Percentiles rank a stretch among this genome's conserved stretches.
Conservation (phyloP, 1,284 basidiomycete genomes). For the Pascua guehoae region DNA sequence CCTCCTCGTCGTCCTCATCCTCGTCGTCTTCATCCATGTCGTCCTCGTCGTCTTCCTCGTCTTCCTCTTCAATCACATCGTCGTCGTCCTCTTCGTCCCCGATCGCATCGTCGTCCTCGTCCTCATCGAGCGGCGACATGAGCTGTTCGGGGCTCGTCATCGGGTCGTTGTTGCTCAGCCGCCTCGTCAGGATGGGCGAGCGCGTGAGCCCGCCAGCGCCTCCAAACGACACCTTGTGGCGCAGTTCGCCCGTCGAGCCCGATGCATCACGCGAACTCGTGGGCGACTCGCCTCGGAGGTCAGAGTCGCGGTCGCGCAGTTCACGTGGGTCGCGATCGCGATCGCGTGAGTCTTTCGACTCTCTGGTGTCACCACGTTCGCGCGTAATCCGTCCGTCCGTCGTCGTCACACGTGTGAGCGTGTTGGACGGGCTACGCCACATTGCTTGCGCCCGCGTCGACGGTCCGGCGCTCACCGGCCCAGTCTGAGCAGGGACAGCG, state of each 20-base stretch:
- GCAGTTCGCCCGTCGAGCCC: background rate
- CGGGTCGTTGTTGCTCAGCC: background rate
- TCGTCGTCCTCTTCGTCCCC: slow-evolving; percentile 31
- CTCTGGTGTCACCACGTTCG: background rate
- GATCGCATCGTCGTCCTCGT: slow-evolving; percentile 20
- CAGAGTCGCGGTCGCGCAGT: too few relatives aligned
- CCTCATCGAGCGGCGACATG: background rate
- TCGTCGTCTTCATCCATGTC: slow-evolving; percentile 36
- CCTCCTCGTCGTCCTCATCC: slow-evolving; percentile 40
- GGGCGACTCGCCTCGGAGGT: background rate
- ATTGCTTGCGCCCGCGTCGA: background rate
- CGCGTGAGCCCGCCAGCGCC: background rate
- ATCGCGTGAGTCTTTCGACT: background rate
- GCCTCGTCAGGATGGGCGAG: background rate
- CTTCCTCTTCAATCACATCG: slow-evolving; percentile 31
- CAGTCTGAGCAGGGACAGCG: background rate
- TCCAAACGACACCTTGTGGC: slow-evolving; percentile 11
- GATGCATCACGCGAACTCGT: background rate
- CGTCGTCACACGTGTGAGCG: slow-evolving; percentile 2
- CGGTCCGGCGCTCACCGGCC: background rate
- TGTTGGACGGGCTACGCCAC: slow-evolving; percentile 5
- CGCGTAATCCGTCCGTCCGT: background rate
- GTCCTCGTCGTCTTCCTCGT: slow-evolving; percentile 30
- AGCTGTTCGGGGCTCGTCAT: background rate
- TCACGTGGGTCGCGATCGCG: too few relatives aligned